A percentile compares a stretch with the other conserved stretches of the same genome.
These are phyloP conservation scores for Pugionium cornutum DNA, from an alignment of 345 rosid genomes.

Conservation along the genomic window DNA sequence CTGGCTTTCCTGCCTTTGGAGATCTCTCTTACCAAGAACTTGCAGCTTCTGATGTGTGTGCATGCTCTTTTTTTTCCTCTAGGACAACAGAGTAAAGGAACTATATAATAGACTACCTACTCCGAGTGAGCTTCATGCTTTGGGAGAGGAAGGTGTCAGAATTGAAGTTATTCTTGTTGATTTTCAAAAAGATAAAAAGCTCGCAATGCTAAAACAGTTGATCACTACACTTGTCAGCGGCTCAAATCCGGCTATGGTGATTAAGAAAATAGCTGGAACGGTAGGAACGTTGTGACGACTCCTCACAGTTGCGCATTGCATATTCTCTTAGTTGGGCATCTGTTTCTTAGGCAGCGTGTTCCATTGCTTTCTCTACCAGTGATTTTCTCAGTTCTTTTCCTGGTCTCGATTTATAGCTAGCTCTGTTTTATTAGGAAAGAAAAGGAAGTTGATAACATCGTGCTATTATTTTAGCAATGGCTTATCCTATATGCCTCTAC, in stretches of 20 bases:
- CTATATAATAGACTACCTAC: slow-evolving; percentile 68
- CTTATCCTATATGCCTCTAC: slow-evolving; percentile 9
- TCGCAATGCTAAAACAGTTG: slow-evolving; percentile 88
- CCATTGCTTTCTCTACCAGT: slow-evolving; percentile 4
- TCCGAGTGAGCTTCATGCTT: slow-evolving; percentile 78
- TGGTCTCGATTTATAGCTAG: not conserved
- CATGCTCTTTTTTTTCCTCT: slow-evolving; percentile 5
- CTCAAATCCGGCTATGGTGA: slow-evolving; percentile 81
- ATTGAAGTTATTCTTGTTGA: slow-evolving; percentile 91
- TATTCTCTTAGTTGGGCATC: slow-evolving; percentile 2
- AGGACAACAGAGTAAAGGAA: slow-evolving; percentile 95
- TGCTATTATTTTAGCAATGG: not conserved
- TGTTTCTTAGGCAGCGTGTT: slow-evolving; percentile 3
- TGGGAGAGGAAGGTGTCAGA: slow-evolving; percentile 70
- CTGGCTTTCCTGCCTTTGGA: not conserved
- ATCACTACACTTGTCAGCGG: slow-evolving; percentile 67
- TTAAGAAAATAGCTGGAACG: slow-evolving; percentile 95
- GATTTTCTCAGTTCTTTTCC: not conserved
- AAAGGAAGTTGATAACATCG: not conserved
- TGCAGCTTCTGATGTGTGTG: slow-evolving; percentile 19
- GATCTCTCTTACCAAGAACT: slow-evolving; percentile 9
- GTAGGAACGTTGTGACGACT: slow-evolving; percentile 44
- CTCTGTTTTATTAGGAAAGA: slow-evolving; percentile 1
- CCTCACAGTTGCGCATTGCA: slow-evolving; percentile 3
- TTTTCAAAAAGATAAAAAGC: slow-evolving; percentile 78